Conservation (phyloP, 108 stramenopile genomes). For the Cyclostephanos invisitatus region DNA sequence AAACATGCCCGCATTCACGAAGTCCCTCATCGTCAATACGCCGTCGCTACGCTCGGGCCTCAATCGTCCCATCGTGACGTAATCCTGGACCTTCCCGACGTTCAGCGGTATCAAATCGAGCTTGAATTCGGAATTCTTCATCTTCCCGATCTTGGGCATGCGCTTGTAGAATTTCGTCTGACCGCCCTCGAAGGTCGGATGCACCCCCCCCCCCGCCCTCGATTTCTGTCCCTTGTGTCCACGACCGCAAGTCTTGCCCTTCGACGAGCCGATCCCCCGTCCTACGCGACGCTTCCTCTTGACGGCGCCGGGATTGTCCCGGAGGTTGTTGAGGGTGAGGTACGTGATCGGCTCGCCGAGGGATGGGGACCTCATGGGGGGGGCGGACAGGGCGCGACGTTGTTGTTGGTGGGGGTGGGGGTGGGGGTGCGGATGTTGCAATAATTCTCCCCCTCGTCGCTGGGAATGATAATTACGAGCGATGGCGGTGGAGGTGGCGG, state of each 20-base stretch:
- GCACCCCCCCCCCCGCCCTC: constrained; percentile 83
- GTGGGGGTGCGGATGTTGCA: background rate
- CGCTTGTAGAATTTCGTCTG: constrained; percentile 96
- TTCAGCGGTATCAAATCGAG: constrained; percentile 76
- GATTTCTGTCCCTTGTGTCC: constrained; percentile 98
- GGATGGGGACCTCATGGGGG: background rate
- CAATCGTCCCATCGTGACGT: constrained; percentile 94
- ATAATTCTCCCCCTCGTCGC: background rate
- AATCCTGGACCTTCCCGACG: constrained; percentile 87
- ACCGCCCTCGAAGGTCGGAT: constrained; percentile 94
- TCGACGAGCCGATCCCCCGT: constrained; percentile 93
- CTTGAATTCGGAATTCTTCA: constrained; percentile 87
- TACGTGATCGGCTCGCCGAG: constrained; percentile 60
- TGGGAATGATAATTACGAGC: background rate
- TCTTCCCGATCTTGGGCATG: constrained; percentile 94
- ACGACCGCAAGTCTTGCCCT: constrained; percentile 94
- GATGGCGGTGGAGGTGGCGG: background rate
- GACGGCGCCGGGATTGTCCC: constrained; percentile 87
- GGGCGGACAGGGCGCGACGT: constrained; percentile 5
- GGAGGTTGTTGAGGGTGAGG: constrained; percentile 73
- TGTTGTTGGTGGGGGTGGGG: background rate
- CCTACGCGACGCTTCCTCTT: constrained; percentile 87
- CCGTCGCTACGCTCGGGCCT: constrained; percentile 45
- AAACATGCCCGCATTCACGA: constrained; percentile 83
- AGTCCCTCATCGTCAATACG: constrained; percentile 90